These are phyloP conservation scores for Fusarium bactridioides DNA, from an alignment of 2,329 filamentous ascomycete genomes.

Conservation along the genomic window DNA sequence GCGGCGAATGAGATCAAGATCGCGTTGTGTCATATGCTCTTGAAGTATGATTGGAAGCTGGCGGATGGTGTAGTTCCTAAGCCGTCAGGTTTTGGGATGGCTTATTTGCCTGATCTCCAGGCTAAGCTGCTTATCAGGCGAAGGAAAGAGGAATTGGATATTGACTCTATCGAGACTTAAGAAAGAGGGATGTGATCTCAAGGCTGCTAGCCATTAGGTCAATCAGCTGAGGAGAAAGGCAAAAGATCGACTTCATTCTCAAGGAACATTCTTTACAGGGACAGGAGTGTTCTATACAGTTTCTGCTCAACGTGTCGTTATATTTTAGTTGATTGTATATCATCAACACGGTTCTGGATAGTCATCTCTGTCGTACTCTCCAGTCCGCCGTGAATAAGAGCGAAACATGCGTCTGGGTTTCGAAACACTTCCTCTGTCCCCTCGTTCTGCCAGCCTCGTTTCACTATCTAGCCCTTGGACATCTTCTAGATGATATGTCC, in stretches of 20 bases:
- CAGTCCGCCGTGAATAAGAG: conserved; percentile 7
- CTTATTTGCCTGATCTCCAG: background rate
- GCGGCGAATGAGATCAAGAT: conserved; percentile 62
- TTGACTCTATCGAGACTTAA: conserved; percentile 3
- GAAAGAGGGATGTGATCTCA: too few relatives aligned
- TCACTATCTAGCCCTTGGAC: background rate
- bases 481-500: conserved; percentile 13
- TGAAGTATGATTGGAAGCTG: conserved; percentile 55
- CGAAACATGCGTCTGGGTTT: conserved; percentile 24
- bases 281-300: fast-evolving
- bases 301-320: fast-evolving
- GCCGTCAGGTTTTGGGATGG: background rate
- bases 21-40: conserved; percentile 55
- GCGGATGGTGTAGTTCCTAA: background rate
- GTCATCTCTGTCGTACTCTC: conserved; percentile 24
- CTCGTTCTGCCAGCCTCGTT: background rate
- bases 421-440: background rate
- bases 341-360: conserved; percentile 2
- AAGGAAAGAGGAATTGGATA: background rate
- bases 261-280: fast-evolving
- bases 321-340: background rate
- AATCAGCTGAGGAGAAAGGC: background rate
- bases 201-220: fast-evolving
- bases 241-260: too few relatives aligned
- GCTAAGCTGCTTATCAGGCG: background rate